phyloP scores from a whole-genome alignment of 2,329 filamentous ascomycete genomes.

The Colletotrichum eleusines region DNA sequence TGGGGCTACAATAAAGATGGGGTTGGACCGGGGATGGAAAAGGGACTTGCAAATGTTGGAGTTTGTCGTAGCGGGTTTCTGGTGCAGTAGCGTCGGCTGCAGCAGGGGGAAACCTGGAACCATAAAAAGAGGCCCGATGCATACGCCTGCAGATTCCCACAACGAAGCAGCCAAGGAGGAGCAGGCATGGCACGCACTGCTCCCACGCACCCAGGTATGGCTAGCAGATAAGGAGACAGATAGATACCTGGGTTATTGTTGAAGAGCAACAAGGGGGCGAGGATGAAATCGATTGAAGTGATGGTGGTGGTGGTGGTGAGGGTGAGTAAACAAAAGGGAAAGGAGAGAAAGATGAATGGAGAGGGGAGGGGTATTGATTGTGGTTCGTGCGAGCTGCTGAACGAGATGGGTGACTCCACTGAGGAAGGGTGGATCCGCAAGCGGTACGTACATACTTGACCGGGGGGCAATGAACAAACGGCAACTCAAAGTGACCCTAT shows the following conservation, averaged over 20 bases:
- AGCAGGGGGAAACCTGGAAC: conserved; percentile 32
- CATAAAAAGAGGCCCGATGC: conserved; percentile 41
- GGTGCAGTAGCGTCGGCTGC: conserved; percentile 38
- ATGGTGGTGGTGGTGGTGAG: conserved; percentile 8
- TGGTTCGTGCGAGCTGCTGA: conserved; percentile 20
- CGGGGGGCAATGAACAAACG: background rate
- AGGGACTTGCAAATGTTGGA: conserved; percentile 12
- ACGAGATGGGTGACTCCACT: conserved; percentile 15
- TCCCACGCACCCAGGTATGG: no score
- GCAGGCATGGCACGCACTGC: no score
- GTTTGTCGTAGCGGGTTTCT: conserved; percentile 35
- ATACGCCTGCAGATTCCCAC: conserved; percentile 30
- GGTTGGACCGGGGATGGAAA: conserved; percentile 19
- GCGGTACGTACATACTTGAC: conserved; percentile 10
- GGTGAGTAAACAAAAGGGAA: conserved; percentile 5
- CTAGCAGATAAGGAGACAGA: background rate
- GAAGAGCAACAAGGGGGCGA: conserved; percentile 2
- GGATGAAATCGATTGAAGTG: conserved; percentile 16
- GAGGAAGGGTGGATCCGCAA: background rate
- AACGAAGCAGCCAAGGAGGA: conserved; percentile 4
- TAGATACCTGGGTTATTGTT: no score
- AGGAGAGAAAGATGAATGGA: background rate
- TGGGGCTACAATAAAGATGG: conserved; percentile 11
- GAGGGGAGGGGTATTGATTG: conserved; percentile 7
- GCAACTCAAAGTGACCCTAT: background rate